Evolutionary conservation across 768 basidiomycete genomes (phyloP), one percentile per base, ranked within the genome.

Genomic region (Calvatia gigantea): DNA sequence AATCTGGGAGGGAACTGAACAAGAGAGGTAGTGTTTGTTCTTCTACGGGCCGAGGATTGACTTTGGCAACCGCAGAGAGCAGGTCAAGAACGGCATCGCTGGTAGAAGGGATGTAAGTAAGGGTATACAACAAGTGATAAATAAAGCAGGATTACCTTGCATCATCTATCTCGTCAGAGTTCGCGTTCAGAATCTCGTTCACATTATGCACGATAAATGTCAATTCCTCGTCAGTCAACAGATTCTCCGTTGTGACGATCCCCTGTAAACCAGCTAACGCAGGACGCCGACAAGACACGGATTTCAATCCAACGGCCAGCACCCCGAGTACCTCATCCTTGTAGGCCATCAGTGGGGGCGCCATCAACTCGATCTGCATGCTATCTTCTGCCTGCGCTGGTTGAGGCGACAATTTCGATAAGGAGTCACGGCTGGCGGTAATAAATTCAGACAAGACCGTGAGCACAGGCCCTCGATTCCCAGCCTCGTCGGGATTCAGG

Each of bases 11-110:
- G 7, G 82, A 72, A 28, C 73, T 73, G 67, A 97, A 91, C 8
- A 98, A 79, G 1, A 88, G 70, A 0, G 95, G 94, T 3, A 98
- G 81, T 0, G 87, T 92, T 55, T 85, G 83, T 28, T 84, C 77
- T 48, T 84, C 80, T 31, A 98, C 75, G 57, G 87, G 82, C 15
- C 73, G 74, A 9, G 93, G 82, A 2, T 85, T 68, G n/a, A 70
- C 68, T 17, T 72, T 60, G 3, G 91, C 80, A 32, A 94, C 80
- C 1, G 73, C 76, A 2, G 79, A 76, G n/a, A 94, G 72, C 4
- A 92, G 71, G 38, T 81, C 77, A 21, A 94, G 70, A 15, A 82
- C 73, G 12, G 78, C 77, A 43, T 80, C 77, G 54, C 90, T 92
- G 62, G 54, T 44, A 39, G 38, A 41, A 54, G 52, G 14, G 53